Base-by-base conservation (phyloP, 805 yeast genomes). In the Starmerella cellae region DNA sequence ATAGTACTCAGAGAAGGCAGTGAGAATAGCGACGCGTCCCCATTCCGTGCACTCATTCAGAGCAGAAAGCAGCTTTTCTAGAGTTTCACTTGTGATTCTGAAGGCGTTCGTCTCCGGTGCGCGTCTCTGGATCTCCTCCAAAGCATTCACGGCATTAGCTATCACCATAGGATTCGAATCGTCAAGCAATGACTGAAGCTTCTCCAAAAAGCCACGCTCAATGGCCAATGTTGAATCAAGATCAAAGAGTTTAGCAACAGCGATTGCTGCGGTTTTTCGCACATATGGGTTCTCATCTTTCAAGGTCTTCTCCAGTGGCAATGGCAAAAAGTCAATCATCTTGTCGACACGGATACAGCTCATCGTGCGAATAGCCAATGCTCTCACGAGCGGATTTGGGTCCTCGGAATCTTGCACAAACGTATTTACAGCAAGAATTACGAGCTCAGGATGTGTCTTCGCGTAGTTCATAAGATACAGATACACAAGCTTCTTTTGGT, bases 31-130 rank as follows among this genome's bases (percentile, higher is more conserved):
- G 50, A 91, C 81, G 56, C 98, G 73, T 10, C 98, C 98, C 99
- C 99, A 91, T 64, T 91, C 99, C 0, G 97, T 87, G 64, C 97
- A 88, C 64, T 91, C 99, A 60, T 88, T 88, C 50, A 91, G 68
- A 13, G 95, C 94, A 52, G 77, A 67, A 47, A 91, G 66, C 47
- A 91, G 70, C 59, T 77, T 81, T 39, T 62, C 65, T 28, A 73
- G 56, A 4, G 61, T 56, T 5, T 60, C 57, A 3, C 65, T 51
- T 39, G 58, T 64, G 45, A 71, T 63, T 17, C 60, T 60, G 46
- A 75, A 60, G 24, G 70, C 69, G 24, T 70, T 54, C 17, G 72
- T 69, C 39, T 66, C 68, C 6, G 73, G 73, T 49, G 77, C 80
- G 60, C 76, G 65, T 45, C 75, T 80, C 55, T 74, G 75, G 50